Evolutionary conservation across 2,329 filamentous ascomycete genomes (phyloP), one percentile per base, ranked within the genome.

Genomic region (Sporothrix dimorphospora): DNA sequence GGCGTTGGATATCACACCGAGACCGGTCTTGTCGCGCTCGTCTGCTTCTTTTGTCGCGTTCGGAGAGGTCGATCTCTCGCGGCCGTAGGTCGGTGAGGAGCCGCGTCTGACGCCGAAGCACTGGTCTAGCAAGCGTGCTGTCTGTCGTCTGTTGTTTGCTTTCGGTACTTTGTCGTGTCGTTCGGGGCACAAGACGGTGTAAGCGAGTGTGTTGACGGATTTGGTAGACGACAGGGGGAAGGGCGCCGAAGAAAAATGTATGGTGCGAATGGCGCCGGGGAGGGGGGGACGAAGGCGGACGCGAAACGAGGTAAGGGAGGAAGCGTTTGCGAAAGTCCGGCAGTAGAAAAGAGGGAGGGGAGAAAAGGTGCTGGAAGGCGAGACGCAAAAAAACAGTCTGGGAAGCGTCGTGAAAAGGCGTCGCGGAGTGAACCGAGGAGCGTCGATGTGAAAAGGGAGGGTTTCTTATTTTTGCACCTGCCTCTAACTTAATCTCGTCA

Each of bases 401-500:
- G 30, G 24, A 49, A 27, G 21, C n/a, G 57, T 38, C 57, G 59
- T 45, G 47, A 34, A 19, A 24, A 63, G 40, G 19, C 3, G 63
- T 51, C 61, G 27, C n/a, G 42, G 12, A 27, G 27, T 12, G 21
- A 21, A n/a, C 42, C 16, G 27, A 24, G 30, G 12, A n/a, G 8
- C 34, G 40, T 68, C 19, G 49, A 65, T 63, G 45, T 47, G 49
- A 34, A 51, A 67, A 67, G 8, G 65, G 30, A 21, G 45, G 51
- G 45, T 30, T 67, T 59, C 16, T 21, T 30, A 59, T 68, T 71
- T 71, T 65, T 71, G 68, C 21, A 34, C 40, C 63, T 42, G 70
- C 63, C 61, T 61, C 53, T 30, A 40, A 61, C 51, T 51, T 30
- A 57, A 59, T 68, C 70, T 61, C 61, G 70, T 59, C 70, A 59